Base-by-base conservation (phyloP, 345 rosid species). In the Lepidium didymum region DNA sequence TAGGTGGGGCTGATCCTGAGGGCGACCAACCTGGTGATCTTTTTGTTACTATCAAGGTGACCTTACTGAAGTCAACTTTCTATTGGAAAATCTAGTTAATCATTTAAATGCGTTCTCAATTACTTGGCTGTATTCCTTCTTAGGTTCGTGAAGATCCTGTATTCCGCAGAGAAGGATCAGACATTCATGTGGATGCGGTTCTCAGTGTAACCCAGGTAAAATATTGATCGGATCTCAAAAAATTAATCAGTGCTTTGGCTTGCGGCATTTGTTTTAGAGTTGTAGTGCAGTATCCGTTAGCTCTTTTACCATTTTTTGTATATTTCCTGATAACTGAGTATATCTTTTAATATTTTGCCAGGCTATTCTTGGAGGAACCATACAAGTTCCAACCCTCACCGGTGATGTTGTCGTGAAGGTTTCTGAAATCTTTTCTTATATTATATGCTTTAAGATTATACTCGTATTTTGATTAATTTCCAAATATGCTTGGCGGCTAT, bases 331-430 rank as follows among this genome's bases (percentile, higher is more conserved):
- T 55, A 62, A 52, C 60, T 36, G 46, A 34, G 61, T 40, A 16
- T 57, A 23, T 51, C n/a, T 43, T 14, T 68, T 62, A 56, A 36
- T 61, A 68, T 38, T 38, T 76, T 54, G 64, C 49, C 93, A 95
- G 99, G 99, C 99, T 58, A 79, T 91, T 60, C 83, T 95, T 76
- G 99, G 99, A 47, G 99, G 99, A 75, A 91, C 99, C 40, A 78
- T 95, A 67, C 93, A 87, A 75, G 97, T 91, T 71, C 99, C 99
- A 43, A 95, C 97, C 50, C 96, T 94, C 47, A 87, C 95, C 0
- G 99, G 99, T 56, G 99, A 94, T 82, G 96, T 94, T 68, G 97
- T 94, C 9, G 85, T 94, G n/a, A 94, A 91, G 97, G 98, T 92
- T 19, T 57, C 73, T 73, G 52, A 29, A 55, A 44, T 63, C 35